Evolutionary conservation across 1,284 basidiomycete species (phyloP).

Genomic region (Stygiomarasmius scandens): DNA sequence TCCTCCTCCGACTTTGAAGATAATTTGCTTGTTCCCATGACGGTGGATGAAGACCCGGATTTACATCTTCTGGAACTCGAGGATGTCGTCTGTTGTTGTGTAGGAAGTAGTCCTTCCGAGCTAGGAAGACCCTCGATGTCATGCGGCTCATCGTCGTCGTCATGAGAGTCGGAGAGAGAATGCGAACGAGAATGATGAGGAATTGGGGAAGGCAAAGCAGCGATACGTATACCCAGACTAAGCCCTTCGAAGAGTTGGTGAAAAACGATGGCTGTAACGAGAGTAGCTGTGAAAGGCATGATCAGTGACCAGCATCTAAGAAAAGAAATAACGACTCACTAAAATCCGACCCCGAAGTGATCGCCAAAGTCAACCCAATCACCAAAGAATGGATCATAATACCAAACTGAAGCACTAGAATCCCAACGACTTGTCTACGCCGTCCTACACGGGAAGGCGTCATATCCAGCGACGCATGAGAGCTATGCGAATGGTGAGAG

Average conservation of each 20-base stretch:
- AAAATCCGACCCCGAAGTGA: slow-evolving; percentile 70
- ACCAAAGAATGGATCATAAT: slow-evolving; percentile 85
- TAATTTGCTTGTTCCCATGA: too few species aligned
- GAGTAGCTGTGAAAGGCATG: slow-evolving; percentile 49
- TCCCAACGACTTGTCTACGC: slow-evolving; percentile 20
- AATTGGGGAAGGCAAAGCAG: slow-evolving; percentile 51
- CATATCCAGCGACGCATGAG: neutral
- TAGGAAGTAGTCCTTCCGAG: neutral
- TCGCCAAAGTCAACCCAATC: slow-evolving; percentile 71
- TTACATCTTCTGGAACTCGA: neutral
- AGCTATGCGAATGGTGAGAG: neutral
- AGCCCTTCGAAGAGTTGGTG: slow-evolving; percentile 83
- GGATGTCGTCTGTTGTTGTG: neutral
- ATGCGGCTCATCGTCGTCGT: too few species aligned
- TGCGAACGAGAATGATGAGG: neutral
- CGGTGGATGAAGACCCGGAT: neutral
- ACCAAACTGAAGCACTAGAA: slow-evolving; percentile 63
- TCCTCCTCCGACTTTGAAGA: too few species aligned
- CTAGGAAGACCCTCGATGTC: too few species aligned
- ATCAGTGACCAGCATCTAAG: neutral
- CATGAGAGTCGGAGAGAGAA: too few species aligned
- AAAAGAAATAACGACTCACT: slow-evolving; percentile 45
- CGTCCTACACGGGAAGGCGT: slow-evolving; percentile 10
- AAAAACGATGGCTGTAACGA: slow-evolving; percentile 74
- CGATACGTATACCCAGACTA: slow-evolving; percentile 76